phyloP scores from a whole-genome alignment of 2,329 filamentous ascomycete species.

The Lecanicillium sp. region DNA sequence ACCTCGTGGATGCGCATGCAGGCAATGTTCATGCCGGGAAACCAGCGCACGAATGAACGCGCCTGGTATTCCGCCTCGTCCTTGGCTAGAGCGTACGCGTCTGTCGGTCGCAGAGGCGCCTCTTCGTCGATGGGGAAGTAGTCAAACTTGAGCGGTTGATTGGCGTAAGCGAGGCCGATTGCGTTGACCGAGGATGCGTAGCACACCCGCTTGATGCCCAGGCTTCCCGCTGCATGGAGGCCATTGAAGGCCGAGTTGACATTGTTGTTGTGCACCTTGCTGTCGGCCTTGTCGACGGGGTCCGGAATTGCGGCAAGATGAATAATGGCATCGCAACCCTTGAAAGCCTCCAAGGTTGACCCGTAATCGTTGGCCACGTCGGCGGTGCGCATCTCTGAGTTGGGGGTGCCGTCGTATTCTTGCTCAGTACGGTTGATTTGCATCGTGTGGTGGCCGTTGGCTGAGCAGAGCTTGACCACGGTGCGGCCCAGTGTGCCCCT shows the following conservation, averaged over 20 bases:
- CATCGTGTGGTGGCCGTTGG: not conserved
- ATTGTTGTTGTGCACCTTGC: not conserved
- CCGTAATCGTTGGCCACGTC: not conserved
- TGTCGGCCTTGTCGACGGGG: not conserved
- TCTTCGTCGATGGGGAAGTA: not conserved
- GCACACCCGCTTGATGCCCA: not conserved
- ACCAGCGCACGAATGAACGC: not conserved
- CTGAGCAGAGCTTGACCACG: not conserved
- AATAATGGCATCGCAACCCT: not conserved
- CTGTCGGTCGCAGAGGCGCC: not conserved
- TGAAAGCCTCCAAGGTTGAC: not conserved
- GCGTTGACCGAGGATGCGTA: not conserved
- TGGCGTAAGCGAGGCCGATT: not conserved
- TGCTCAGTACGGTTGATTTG: not conserved
- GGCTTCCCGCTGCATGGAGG: not conserved
- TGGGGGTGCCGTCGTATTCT: not conserved
- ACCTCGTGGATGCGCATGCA: not conserved
- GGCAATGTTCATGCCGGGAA: not conserved
- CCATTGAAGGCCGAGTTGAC: not conserved
- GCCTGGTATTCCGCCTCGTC: not conserved
- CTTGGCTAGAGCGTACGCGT: not conserved
- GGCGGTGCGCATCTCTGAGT: not conserved
- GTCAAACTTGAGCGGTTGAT: not conserved
- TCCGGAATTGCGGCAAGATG: not conserved
- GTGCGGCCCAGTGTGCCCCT: not conserved